Conservation (phyloP, 2,329 filamentous ascomycete species). For the Penicillium sp. region DNA sequence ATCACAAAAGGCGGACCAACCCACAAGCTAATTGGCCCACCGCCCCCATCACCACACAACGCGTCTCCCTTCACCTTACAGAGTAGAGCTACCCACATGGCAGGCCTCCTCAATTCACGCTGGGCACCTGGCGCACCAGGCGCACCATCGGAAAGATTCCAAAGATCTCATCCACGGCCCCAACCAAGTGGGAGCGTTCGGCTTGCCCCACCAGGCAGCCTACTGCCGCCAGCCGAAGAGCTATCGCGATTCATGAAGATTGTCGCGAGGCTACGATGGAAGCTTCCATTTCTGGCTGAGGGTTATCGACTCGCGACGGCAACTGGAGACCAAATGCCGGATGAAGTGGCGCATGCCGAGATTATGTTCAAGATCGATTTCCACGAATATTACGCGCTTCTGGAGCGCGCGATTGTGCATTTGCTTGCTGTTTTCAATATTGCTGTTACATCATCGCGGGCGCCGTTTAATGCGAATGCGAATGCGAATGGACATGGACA, state of each 20-base stretch:
- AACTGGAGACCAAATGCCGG: slow-evolving; percentile 23
- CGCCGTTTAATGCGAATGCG: not conserved
- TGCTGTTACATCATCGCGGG: slow-evolving; percentile 44
- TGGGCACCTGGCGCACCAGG: not conserved
- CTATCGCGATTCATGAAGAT: slow-evolving; percentile 62
- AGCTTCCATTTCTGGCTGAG: slow-evolving; percentile 60
- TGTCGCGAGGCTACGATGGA: slow-evolving; percentile 63
- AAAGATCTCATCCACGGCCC: slow-evolving; percentile 4
- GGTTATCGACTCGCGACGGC: slow-evolving; percentile 57
- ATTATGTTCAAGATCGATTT: slow-evolving; percentile 78
- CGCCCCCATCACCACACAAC: not conserved
- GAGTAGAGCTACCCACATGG: slow-evolving; percentile 2
- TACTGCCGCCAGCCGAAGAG: slow-evolving; percentile 41
- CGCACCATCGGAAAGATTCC: not conserved
- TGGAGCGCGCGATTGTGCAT: slow-evolving; percentile 70
- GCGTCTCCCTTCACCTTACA: not conserved
- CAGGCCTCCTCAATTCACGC: slow-evolving; percentile 8
- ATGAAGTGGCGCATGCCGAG: slow-evolving; percentile 49
- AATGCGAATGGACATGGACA: slow-evolving; percentile 11
- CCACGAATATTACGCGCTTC: slow-evolving; percentile 72
- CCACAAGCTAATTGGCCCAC: slow-evolving; percentile 6
- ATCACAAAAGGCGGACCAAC: no score
- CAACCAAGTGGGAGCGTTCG: not conserved
- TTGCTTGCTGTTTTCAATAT: slow-evolving; percentile 66
- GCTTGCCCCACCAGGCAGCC: slow-evolving; percentile 1